These are phyloP conservation scores for Clausena lansium DNA, from an alignment of 345 rosid genomes.

Conservation along the genomic window DNA sequence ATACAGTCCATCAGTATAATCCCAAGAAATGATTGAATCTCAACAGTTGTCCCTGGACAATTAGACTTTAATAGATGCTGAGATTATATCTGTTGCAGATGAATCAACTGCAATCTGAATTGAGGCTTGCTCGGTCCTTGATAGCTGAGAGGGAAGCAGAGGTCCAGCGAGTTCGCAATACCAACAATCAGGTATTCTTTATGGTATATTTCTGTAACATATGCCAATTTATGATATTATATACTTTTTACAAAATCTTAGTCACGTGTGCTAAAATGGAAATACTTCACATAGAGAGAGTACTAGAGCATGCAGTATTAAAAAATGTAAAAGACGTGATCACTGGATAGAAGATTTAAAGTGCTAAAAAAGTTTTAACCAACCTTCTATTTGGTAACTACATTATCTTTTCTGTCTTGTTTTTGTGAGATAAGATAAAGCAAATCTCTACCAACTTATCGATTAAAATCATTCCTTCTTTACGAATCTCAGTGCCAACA, in stretches of 20 bases:
- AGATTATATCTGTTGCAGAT: slow-evolving; percentile 42
- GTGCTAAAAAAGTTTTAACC: neutral
- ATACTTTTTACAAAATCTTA: neutral
- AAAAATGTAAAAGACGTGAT: neutral
- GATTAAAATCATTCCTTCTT: neutral
- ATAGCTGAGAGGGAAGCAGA: slow-evolving; percentile 90
- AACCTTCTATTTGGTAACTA: neutral
- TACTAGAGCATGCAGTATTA: neutral
- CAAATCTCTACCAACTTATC: neutral
- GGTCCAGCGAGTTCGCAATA: slow-evolving; percentile 63
- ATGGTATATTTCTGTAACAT: neutral
- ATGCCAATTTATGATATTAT: neutral
- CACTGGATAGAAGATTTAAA: neutral
- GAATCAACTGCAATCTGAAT: slow-evolving; percentile 89
- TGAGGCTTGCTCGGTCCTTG: slow-evolving; percentile 83
- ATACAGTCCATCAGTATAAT: neutral
- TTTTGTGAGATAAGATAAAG: neutral
- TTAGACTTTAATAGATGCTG: neutral
- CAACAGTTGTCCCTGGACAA: neutral
- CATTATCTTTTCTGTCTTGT: neutral
- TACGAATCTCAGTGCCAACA: neutral
- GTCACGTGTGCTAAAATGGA: neutral
- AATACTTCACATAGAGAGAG: neutral
- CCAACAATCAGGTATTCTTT: slow-evolving; percentile 70
- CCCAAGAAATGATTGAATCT: neutral